Percentiles rank a stretch among this genome's conserved stretches.
Evolutionary conservation across 2,329 filamentous ascomycete genomes (phyloP).

Genomic region (Endothia cerciana): DNA sequence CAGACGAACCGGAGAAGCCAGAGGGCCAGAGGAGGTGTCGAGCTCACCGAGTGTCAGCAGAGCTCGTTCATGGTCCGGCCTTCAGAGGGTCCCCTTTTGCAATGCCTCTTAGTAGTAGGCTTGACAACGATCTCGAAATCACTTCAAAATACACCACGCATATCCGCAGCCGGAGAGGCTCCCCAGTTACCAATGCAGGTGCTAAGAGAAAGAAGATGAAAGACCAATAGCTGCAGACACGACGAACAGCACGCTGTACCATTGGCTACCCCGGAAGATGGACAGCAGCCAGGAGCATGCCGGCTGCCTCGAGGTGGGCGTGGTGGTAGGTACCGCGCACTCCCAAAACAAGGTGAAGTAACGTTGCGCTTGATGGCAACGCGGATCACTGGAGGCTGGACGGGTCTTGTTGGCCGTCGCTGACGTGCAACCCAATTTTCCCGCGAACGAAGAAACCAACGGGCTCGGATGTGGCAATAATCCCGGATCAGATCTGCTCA

Average conservation of each 20-base stretch:
- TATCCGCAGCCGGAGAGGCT: neutral
- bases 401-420: neutral
- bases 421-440: neutral
- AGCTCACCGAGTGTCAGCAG: neutral
- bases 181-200: neutral
- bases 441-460: neutral
- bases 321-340: conserved; percentile 1
- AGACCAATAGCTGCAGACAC: neutral
- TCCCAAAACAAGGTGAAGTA: conserved; percentile 11
- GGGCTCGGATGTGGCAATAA: neutral
- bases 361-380: conserved; percentile 13
- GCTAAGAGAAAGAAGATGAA: neutral
- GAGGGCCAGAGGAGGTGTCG: neutral
- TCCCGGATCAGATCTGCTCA: neutral
- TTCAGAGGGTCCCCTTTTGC: neutral
- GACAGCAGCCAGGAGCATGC: neutral
- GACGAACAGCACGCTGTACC: neutral
- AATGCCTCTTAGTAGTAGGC: neutral
- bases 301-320: neutral
- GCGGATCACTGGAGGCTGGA: neutral
- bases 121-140: neutral
- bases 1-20: neutral
- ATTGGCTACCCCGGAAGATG: neutral
- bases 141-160: neutral
- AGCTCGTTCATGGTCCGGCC: neutral